A percentile compares a stretch with the other conserved stretches of the same genome.
Evolutionary conservation across 2,329 filamentous ascomycete species (phyloP).

Genomic region (Xylariaceae sp.): DNA sequence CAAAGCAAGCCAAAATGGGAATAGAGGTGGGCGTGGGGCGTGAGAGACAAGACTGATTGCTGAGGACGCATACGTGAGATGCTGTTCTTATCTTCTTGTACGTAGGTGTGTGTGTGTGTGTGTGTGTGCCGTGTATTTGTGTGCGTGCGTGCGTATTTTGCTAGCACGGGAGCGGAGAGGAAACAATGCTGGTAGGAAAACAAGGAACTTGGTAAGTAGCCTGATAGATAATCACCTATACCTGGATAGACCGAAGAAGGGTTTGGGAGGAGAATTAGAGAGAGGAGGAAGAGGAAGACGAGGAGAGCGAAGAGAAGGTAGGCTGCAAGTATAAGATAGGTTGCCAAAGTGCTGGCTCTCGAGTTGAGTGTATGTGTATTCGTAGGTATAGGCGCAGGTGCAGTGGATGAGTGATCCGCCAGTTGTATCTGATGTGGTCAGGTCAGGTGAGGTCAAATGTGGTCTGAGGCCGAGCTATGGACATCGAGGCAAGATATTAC

Average conservation of each 20-base stretch:
- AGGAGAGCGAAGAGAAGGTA: not conserved
- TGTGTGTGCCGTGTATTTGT: conserved; percentile 1
- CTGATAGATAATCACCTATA: not conserved
- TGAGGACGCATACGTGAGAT: not conserved
- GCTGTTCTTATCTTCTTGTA: not conserved
- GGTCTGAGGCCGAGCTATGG: conserved; percentile 1
- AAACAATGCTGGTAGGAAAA: conserved; percentile 9
- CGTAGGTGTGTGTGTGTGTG: conserved; percentile 4
- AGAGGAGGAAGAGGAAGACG: not conserved
- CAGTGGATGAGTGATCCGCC: not conserved
- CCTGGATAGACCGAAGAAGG: not conserved
- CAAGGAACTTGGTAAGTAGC: not conserved
- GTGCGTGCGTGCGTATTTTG: conserved; percentile 4
- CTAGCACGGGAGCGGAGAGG: not conserved
- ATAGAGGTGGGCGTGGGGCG: too few species aligned
- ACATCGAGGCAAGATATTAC: conserved; percentile 15
- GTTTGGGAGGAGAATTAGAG: not conserved
- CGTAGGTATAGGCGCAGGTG: too few species aligned
- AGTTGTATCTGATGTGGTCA: not conserved
- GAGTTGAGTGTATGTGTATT: not conserved
- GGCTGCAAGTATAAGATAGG: not conserved
- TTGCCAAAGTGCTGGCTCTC: not conserved
- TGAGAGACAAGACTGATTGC: conserved; percentile 11
- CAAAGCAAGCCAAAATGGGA: not conserved
- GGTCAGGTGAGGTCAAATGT: not conserved